Evolutionary conservation across 805 yeast species (phyloP).

Genomic region (Candida methanosorbosa): DNA sequence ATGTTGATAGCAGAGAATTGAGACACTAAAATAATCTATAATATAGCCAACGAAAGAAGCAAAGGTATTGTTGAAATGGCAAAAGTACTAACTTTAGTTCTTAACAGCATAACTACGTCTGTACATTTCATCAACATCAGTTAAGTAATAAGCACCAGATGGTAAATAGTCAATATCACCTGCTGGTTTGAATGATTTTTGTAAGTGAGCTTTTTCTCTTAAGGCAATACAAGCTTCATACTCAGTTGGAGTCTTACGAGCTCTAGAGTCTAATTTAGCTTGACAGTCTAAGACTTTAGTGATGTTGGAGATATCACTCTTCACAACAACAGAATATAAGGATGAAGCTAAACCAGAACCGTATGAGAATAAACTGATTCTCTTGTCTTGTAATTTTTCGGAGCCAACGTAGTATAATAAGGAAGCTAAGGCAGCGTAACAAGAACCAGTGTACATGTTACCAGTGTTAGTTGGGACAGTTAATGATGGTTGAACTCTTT

Average conservation of each 20-base stretch:
- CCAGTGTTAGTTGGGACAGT: slow-evolving; percentile 93
- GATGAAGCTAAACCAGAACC: slow-evolving; percentile 98
- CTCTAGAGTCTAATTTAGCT: slow-evolving; percentile 58
- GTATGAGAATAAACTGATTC: slow-evolving; percentile 90
- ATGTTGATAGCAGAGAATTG: too few relatives aligned
- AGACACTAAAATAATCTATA: too few relatives aligned
- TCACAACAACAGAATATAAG: slow-evolving; percentile 68
- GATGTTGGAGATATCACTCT: slow-evolving; percentile 71
- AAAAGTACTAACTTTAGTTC: slow-evolving; percentile 35
- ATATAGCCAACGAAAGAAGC: too few relatives aligned
- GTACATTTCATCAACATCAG: slow-evolving; percentile 77
- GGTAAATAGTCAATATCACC: slow-evolving; percentile 70
- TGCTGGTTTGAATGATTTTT: slow-evolving; percentile 69
- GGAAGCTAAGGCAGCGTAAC: slow-evolving; percentile 81
- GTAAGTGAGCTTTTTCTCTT: slow-evolving; percentile 85
- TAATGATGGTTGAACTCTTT: slow-evolving; percentile 73
- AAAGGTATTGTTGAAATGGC: too few relatives aligned
- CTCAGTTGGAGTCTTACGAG: slow-evolving; percentile 60
- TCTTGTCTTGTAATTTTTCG: slow-evolving; percentile 68
- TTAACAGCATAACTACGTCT: slow-evolving; percentile 75
- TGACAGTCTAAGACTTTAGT: slow-evolving; percentile 59
- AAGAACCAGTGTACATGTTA: slow-evolving; percentile 94
- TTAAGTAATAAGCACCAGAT: slow-evolving; percentile 76
- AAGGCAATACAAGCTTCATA: slow-evolving; percentile 74
- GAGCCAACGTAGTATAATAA: slow-evolving; percentile 66